A percentile compares a stretch with the other conserved stretches of the same genome.
Conservation (phyloP, 495 filamentous ascomycete genomes). For the Xylaria venustula region DNA sequence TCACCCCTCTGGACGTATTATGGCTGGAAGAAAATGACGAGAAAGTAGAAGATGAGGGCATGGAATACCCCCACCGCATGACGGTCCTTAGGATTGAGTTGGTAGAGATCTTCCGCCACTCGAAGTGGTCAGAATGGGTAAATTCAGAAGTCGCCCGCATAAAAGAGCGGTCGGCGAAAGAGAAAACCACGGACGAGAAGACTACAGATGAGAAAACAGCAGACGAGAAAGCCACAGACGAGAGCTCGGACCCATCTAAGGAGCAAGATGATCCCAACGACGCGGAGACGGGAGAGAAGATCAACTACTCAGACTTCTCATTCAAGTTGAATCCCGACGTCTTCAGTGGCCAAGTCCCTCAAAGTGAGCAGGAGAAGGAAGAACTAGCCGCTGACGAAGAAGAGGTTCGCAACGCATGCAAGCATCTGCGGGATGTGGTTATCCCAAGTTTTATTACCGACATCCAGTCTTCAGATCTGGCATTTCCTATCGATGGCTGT, state of each 20-base stretch:
- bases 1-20: conserved; percentile 84
- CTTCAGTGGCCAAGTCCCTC: conserved; percentile 87
- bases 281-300: conserved; percentile 42
- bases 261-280: conserved; percentile 29
- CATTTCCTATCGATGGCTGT: conserved; percentile 96
- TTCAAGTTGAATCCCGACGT: conserved; percentile 93
- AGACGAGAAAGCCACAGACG: conserved; percentile 22
- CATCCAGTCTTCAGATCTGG: conserved; percentile 86
- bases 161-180: conserved; percentile 45
- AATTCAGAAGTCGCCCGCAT: conserved; percentile 62
- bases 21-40: conserved; percentile 76
- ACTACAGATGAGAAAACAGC: conserved; percentile 28
- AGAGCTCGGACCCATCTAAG: neutral
- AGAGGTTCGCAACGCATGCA: conserved; percentile 81
- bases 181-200: conserved; percentile 27
- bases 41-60: conserved; percentile 44
- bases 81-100: conserved; percentile 86
- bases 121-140: conserved; percentile 85
- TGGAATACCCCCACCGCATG: conserved; percentile 90
- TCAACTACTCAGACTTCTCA: conserved; percentile 84
- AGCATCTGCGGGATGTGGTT: conserved; percentile 68
- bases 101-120: conserved; percentile 76
- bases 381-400: conserved; percentile 83
- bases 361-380: conserved; percentile 85
- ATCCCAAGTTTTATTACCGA: conserved; percentile 76